Percentiles rank a stretch among this genome's conserved stretches.
These are phyloP conservation scores for Jatropha podagrica DNA, from an alignment of 441 rosid species.

Conservation along the genomic window DNA sequence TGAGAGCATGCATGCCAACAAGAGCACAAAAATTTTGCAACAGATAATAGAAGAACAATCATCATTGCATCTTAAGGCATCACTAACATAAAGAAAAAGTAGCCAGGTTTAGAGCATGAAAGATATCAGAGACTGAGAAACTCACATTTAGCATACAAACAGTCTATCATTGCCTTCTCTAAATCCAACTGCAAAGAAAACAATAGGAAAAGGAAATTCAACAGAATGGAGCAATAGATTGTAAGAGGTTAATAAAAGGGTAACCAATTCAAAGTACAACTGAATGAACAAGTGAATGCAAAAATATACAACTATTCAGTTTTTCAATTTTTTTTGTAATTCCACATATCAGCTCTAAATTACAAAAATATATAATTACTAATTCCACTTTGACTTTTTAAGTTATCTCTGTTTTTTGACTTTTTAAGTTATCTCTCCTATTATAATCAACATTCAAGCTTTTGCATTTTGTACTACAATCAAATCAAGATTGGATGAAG, in stretches of 20 bases:
- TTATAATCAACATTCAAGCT: not conserved
- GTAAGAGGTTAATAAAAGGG: no score
- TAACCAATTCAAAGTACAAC: not conserved
- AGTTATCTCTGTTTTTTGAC: not conserved
- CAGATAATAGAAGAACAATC: not conserved
- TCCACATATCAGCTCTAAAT: not conserved
- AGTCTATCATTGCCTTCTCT: conserved; percentile 93
- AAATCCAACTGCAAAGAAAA: conserved; percentile 64
- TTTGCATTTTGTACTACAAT: not conserved
- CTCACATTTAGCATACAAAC: conserved; percentile 96
- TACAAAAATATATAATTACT: not conserved
- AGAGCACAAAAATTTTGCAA: not conserved
- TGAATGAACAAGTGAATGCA: not conserved
- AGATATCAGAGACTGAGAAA: conserved; percentile 12
- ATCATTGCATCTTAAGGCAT: not conserved
- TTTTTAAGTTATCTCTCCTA: not conserved
- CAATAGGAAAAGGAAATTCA: no score
- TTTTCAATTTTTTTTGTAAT: not conserved
- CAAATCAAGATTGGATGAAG: not conserved
- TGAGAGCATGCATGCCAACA: not conserved
- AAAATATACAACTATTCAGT: not conserved
- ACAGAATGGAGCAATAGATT: no score
- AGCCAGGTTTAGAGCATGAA: not conserved
- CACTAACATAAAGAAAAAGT: not conserved
- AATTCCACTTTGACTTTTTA: not conserved